Evolutionary conservation across 2,329 filamentous ascomycete species (phyloP).

Genomic region (Calonectria crousiana): DNA sequence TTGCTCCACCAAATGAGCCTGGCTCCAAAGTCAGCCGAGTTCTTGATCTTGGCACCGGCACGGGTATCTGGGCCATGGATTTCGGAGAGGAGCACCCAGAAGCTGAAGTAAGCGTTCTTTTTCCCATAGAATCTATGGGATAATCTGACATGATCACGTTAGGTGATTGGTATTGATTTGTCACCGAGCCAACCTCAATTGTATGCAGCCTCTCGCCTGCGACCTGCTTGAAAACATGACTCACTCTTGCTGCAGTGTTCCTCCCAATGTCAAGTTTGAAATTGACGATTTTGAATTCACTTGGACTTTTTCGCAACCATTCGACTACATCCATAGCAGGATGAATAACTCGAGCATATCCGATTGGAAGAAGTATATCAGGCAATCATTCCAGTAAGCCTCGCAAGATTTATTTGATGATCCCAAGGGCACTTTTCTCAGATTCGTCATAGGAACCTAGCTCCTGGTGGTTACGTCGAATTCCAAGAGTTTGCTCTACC

Average conservation of each 20-base stretch:
- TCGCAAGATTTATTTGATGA: neutral
- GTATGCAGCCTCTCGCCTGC: neutral
- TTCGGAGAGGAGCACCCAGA: constrained; percentile 9
- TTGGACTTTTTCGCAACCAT: constrained; percentile 2
- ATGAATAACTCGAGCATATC: constrained; percentile 15
- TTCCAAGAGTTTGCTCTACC: constrained; percentile 32
- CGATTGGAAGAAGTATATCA: neutral
- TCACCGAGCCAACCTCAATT: constrained; percentile 24
- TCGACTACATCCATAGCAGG: constrained; percentile 18
- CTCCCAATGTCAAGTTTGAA: constrained; percentile 11
- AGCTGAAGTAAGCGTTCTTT: neutral
- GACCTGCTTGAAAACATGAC: neutral
- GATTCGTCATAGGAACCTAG: constrained; percentile 25
- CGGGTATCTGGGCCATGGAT: constrained; percentile 13
- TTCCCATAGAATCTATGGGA: no score
- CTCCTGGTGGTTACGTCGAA: constrained; percentile 35
- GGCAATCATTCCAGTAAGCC: constrained; percentile 8
- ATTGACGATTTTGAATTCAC: constrained; percentile 17
- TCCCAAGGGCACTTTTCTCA: neutral
- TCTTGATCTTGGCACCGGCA: constrained; percentile 9
- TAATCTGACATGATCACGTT: neutral
- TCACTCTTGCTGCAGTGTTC: neutral
- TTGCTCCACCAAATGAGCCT: neutral
- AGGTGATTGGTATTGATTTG: constrained; percentile 18
- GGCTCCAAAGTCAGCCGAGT: neutral